These are phyloP conservation scores for Thielaviopsis populi DNA, from an alignment of 2,329 filamentous ascomycete species.

Conservation along the genomic window DNA sequence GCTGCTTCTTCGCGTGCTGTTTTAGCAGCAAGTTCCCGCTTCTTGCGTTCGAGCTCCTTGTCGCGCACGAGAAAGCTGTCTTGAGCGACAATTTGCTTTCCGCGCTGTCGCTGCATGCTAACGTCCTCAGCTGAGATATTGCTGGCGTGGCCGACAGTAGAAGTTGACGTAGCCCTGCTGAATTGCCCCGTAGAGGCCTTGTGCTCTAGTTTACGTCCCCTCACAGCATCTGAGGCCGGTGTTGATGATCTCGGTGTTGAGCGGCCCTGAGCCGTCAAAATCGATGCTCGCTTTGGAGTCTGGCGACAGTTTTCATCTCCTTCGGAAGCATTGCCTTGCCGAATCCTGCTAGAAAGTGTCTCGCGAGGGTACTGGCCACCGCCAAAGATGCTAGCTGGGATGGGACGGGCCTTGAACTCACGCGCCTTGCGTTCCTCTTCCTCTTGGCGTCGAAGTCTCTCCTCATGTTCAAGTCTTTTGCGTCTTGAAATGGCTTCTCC, in stretches of 20 bases:
- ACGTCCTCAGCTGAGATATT: slow-evolving; percentile 36
- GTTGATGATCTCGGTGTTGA: slow-evolving; percentile 8
- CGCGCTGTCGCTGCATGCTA: slow-evolving; percentile 36
- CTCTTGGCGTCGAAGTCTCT: slow-evolving; percentile 40
- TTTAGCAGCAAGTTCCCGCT: slow-evolving; percentile 39
- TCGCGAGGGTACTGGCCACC: slow-evolving; percentile 36
- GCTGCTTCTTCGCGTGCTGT: slow-evolving; percentile 44
- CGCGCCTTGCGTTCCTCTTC: slow-evolving; percentile 45
- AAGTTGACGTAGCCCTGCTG: slow-evolving; percentile 32
- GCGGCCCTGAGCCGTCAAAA: slow-evolving; percentile 16
- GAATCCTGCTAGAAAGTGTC: slow-evolving; percentile 41
- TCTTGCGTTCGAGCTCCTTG: slow-evolving; percentile 37
- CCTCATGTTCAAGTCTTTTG: slow-evolving; percentile 41
- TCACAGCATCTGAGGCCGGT: slow-evolving; percentile 15
- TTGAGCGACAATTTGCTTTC: slow-evolving; percentile 37
- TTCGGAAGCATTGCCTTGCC: slow-evolving; percentile 31
- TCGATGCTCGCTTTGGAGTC: slow-evolving; percentile 18
- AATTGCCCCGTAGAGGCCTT: slow-evolving; percentile 13
- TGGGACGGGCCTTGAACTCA: slow-evolving; percentile 48
- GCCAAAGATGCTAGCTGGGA: slow-evolving; percentile 31
- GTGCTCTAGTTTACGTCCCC: slow-evolving; percentile 10
- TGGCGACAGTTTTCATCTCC: slow-evolving; percentile 18
- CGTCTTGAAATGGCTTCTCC: slow-evolving; percentile 44
- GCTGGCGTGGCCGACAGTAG: slow-evolving; percentile 33
- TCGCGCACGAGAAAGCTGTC: slow-evolving; percentile 35